phyloP scores from a whole-genome alignment of 1,284 basidiomycete genomes.

The Trichosporon ovoides region DNA sequence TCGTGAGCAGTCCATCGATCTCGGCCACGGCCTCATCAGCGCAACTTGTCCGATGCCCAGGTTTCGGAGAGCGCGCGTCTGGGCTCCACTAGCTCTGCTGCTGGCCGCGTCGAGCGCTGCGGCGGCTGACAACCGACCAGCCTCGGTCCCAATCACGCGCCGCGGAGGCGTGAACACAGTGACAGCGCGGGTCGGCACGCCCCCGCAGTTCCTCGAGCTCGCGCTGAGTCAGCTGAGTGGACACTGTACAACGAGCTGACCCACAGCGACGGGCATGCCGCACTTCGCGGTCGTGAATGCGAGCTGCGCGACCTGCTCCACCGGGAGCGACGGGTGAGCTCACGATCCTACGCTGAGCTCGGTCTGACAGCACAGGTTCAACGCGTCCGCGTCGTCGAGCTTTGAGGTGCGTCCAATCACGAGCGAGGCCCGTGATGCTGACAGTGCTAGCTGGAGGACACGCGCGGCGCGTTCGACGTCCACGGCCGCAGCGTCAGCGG shows the following conservation, averaged over 20 bases:
- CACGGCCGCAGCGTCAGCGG: too few relatives aligned
- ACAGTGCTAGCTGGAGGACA: not conserved
- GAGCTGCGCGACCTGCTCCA: not conserved
- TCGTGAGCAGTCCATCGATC: too few relatives aligned
- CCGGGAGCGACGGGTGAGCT: too few relatives aligned
- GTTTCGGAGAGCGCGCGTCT: too few relatives aligned
- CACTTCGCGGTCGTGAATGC: not conserved
- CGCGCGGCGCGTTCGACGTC: too few relatives aligned
- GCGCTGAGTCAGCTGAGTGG: conserved; percentile 43
- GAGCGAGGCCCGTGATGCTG: too few relatives aligned
- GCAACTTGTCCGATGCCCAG: too few relatives aligned
- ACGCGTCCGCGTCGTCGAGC: not conserved
- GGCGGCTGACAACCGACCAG: conserved; percentile 23
- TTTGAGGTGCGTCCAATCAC: not conserved
- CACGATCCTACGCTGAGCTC: too few relatives aligned
- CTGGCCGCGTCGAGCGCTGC: not conserved
- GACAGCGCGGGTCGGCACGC: conserved; percentile 30
- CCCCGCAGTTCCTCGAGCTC: conserved; percentile 32
- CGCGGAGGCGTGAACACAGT: conserved; percentile 35
- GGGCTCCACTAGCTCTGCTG: not conserved
- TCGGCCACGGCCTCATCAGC: too few relatives aligned
- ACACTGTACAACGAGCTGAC: too few relatives aligned
- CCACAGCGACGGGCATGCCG: too few relatives aligned
- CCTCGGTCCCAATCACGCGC: conserved; percentile 30
- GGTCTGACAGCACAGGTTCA: conserved; percentile 3